phyloP scores from a whole-genome alignment of 192 early-diverging fungal genomes.

The Backusella australiensis region DNA sequence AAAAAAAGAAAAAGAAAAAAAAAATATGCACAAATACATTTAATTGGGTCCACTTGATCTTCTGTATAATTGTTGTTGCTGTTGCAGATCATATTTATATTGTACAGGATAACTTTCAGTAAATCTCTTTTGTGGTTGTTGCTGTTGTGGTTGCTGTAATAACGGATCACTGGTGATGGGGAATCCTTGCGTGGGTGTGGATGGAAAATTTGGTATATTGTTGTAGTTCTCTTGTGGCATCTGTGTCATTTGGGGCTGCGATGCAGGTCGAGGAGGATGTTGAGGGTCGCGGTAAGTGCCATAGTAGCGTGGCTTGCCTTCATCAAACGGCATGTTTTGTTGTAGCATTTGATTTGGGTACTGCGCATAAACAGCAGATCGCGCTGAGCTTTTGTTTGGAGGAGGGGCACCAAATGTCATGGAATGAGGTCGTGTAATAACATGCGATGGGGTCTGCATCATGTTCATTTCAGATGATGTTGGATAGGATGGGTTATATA shows the following conservation, averaged over 20 bases:
- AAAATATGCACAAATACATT: background rate
- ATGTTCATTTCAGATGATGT: background rate
- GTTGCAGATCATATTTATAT: background rate
- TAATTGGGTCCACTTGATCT: constrained; percentile 10
- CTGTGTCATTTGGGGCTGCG: background rate
- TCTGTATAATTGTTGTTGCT: background rate
- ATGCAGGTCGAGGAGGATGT: background rate
- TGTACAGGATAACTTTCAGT: background rate
- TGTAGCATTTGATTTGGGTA: background rate
- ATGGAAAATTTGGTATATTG: background rate
- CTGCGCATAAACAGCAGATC: background rate
- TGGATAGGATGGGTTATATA: background rate
- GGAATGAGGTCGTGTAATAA: constrained; percentile 4
- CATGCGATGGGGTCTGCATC: background rate
- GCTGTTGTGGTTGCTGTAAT: background rate
- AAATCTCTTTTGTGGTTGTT: background rate
- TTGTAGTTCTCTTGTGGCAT: background rate
- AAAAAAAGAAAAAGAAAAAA: background rate
- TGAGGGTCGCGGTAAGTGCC: background rate
- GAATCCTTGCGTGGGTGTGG: background rate
- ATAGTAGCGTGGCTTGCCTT: background rate
- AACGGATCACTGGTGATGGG: constrained; percentile 4
- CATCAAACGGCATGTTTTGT: background rate
- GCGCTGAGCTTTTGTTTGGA: background rate
- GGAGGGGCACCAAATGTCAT: constrained; percentile 10